Base-by-base conservation (phyloP, 1,284 basidiomycete genomes). In the Sporisorium sorghi region DNA sequence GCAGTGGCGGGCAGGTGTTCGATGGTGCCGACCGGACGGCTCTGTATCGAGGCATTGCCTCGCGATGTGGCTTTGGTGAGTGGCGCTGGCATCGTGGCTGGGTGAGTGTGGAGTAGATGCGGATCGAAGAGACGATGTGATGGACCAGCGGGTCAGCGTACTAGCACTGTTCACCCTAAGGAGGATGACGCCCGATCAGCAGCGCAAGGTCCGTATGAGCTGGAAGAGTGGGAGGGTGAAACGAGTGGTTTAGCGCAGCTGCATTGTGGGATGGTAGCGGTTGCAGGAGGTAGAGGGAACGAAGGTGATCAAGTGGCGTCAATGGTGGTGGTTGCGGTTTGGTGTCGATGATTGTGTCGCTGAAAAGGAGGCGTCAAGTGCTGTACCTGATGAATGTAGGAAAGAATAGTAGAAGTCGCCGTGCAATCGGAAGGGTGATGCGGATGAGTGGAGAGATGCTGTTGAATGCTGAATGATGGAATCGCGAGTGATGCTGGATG, bases 1-100 rank as follows among this genome's bases (percentile, higher is more conserved):
- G 49, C 32, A 14, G 71, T 51, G 11, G 48, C 52, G 17, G 61
- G 58, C 23, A 68, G 17, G 44, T 64, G 59, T 32, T 73, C 57
- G 40, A 43, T 28, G 14, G 53, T 44, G n/a, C 46, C 61, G 15
- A 53, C 44, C 2, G 71, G 61, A 32, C 69, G 65, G 48, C 71
- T 73, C 15, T 73, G 71, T 35, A 65, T 65, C 48, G 71, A 73
- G 40, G 65, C 65, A 14, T 53, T 54, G 53, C 71, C 71, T 28
- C 71, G 53, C 14, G 65, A 68, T 10, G 61, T 64, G 40, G 71
- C 49, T 47, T 73, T 69, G 23, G 61, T 32, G 21, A 73, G 71
- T 33, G 71, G 58, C 26, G 65, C 65, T 40, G 71, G 71, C 71
- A 73, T 73, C 23, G 52, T 51, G 23, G 59, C 7, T 12, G 37